Conservation (phyloP, 768 basidiomycete species). For the Naganishia antarctica region DNA sequence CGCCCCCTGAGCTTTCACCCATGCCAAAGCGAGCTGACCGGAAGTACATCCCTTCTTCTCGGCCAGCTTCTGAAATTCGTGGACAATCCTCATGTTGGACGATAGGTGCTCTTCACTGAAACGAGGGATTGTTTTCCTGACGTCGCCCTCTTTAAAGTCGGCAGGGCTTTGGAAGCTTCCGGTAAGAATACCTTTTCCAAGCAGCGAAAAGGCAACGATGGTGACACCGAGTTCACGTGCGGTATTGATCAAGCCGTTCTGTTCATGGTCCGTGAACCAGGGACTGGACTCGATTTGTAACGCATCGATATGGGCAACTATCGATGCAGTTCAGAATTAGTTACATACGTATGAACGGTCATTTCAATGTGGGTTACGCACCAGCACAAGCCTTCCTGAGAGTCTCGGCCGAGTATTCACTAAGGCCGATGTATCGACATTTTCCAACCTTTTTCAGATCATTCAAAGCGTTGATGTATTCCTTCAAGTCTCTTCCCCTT, state of each 20-base stretch:
- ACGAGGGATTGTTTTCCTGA: conserved; percentile 42
- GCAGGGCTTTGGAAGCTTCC: conserved; percentile 28
- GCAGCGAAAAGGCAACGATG: conserved; percentile 52
- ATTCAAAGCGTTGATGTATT: conserved; percentile 38
- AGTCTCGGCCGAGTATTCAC: conserved; percentile 43
- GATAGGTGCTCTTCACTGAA: conserved; percentile 48
- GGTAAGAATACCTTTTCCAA: conserved; percentile 51
- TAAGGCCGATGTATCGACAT: conserved; percentile 43
- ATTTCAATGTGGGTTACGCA: conserved; percentile 8
- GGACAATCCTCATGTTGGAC: conserved; percentile 49
- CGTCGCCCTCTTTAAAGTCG: conserved; percentile 42
- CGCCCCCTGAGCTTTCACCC: conserved; percentile 46
- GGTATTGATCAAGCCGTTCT: conserved; percentile 43
- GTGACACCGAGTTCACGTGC: conserved; percentile 52
- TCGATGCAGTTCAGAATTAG: neutral
- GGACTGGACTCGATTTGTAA: conserved; percentile 47
- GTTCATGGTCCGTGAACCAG: conserved; percentile 44
- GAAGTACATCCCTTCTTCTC: conserved; percentile 45
- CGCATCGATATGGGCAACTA: conserved; percentile 41
- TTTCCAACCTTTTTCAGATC: conserved; percentile 42
- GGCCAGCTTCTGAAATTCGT: conserved; percentile 47
- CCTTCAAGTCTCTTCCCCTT: conserved; percentile 38
- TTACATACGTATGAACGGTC: neutral
- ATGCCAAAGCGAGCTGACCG: conserved; percentile 50
- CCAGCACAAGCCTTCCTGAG: conserved; percentile 38